phyloP scores from a whole-genome alignment of 2,329 filamentous ascomycete species.

The Alternaria sp. region DNA sequence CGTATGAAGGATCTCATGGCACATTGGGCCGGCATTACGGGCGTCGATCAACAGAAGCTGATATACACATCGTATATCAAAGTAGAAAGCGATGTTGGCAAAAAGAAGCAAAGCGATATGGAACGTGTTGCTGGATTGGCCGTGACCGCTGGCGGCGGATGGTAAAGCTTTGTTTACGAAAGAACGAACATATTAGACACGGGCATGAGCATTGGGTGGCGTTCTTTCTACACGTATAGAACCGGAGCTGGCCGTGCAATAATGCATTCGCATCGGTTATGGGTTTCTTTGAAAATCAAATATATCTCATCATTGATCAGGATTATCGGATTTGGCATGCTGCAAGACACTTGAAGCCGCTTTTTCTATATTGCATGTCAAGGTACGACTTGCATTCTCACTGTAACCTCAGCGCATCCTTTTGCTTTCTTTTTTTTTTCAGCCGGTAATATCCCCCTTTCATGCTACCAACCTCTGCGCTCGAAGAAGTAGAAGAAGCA shows the following conservation, averaged over 20 bases:
- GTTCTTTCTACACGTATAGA: constrained; percentile 4
- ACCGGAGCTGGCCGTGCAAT: background rate
- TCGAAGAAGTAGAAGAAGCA: background rate
- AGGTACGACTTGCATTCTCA: background rate
- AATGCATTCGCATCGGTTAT: background rate
- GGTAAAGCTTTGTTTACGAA: constrained; percentile 62
- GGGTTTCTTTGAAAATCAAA: background rate
- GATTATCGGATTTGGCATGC: background rate
- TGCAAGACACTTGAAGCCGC: background rate
- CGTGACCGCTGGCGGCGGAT: constrained; percentile 90
- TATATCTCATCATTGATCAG: background rate
- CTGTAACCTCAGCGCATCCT: background rate
- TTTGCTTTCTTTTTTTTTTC: background rate
- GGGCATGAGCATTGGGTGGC: constrained; percentile 15
- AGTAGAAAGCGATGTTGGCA: constrained; percentile 92
- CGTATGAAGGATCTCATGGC: constrained; percentile 73
- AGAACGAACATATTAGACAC: background rate
- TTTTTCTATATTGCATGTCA: background rate
- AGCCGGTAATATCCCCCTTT: background rate
- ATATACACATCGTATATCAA: constrained; percentile 88
- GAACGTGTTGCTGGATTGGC: constrained; percentile 88
- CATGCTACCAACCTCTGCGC: background rate
- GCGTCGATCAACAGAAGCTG: constrained; percentile 74
- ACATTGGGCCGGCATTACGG: constrained; percentile 79
- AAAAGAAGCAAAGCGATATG: constrained; percentile 69